Base-by-base conservation (phyloP, 2,329 filamentous ascomycete species). In the Xylaria sp. region DNA sequence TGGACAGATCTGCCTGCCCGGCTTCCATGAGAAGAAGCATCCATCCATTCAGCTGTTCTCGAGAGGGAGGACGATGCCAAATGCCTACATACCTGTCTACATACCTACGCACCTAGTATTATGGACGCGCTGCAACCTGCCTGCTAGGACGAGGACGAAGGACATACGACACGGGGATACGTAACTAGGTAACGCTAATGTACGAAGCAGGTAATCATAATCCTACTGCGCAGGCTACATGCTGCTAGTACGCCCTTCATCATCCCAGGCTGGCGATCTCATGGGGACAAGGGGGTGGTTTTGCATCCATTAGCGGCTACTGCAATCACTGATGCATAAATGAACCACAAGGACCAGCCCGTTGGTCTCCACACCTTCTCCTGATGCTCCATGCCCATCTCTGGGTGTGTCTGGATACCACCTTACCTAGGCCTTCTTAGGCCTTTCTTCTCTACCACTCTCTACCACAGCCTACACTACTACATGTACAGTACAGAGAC, bases 301-400 rank as follows among this genome's bases (percentile, higher is more conserved):
- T 56, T 44, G 43, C 50, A 41, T 43, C 50, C 52, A 47, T 55
- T 57, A 60, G 59, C 56, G 54, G 54, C 58, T 62, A 62, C 55
- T 47, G 52, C 51, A 59, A 59, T 57, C 57, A 60, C 54, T 58
- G 45, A 44, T 61, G 57, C 57, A 63, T 61, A 48, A 61, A 61
- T 60, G 59, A 60, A 60, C 59, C 61, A 60, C 45, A 63, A 59
- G 57, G 57, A 63, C 59, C 57, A 59, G 56, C 55, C 54, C 52
- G 54, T 51, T 52, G 54, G 54, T 56, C 56, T 50, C 60, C 59
- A 62, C 60, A 44, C 22, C 55, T 59, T 43, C 57, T 60, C 59
- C 59, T 62, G 54, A 58, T 54, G 52, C 54, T 53, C 54, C 54
- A 59, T 57, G 44, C 42, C 57, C 54, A 54, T 54, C 46, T 38